phyloP scores from a whole-genome alignment of 2,329 filamentous ascomycete species.

The Stachybotrys chlorohalonatus region DNA sequence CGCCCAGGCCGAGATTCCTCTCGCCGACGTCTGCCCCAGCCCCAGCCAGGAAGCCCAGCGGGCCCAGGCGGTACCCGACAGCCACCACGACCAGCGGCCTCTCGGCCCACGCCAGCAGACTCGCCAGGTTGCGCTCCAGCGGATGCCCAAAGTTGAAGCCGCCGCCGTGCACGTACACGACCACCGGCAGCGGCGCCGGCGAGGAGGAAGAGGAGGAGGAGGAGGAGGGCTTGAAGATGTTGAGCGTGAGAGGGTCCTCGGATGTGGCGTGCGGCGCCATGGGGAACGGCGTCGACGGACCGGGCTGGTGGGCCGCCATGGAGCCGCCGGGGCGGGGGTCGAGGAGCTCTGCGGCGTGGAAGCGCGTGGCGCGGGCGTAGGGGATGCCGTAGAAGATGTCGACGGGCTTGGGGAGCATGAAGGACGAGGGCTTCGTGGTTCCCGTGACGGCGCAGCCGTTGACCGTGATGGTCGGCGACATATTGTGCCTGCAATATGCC shows the following conservation, averaged over 20 bases:
- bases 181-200: constrained; percentile 28
- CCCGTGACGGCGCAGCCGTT: constrained; percentile 14
- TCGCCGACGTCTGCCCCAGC: constrained; percentile 40
- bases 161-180: constrained; percentile 57
- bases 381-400: constrained; percentile 42
- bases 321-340: constrained; percentile 6
- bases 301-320: constrained; percentile 25
- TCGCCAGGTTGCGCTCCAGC: constrained; percentile 48
- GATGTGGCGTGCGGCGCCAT: constrained; percentile 18
- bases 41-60: constrained; percentile 59
- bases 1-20: constrained; percentile 55
- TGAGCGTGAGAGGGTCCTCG: constrained; percentile 45
- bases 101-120: constrained; percentile 48
- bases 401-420: constrained; percentile 27
- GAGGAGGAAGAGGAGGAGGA: not conserved
- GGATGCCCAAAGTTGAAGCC: constrained; percentile 48
- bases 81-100: constrained; percentile 46
- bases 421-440: constrained; percentile 9
- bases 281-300: constrained; percentile 14
- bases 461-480: constrained; percentile 7
- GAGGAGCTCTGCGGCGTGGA: constrained; percentile 29
- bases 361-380: constrained; percentile 39
- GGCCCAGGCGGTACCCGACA: constrained; percentile 56
- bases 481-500: not conserved
- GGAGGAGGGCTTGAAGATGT: constrained; percentile 34